Evolutionary conservation across 169 alveolate species (phyloP), one percentile per base, ranked within the genome.

Genomic region (Babesia caballi): DNA sequence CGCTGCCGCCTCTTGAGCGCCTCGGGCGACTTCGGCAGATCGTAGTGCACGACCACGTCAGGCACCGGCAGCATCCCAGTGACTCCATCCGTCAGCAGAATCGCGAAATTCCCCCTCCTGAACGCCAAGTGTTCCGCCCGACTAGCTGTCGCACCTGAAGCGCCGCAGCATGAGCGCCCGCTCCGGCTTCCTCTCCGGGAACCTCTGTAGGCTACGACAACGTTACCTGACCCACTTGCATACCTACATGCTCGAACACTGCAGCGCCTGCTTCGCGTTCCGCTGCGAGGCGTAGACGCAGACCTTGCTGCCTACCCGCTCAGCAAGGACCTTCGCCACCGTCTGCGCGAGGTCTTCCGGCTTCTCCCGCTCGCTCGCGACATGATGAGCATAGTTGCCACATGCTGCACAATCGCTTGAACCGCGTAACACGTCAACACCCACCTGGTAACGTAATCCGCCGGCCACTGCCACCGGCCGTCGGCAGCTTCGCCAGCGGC

Each of bases 11-110:
- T 53, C 19, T 19, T 50, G n/a, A 78, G 36, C 30, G 32, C 58
- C 6, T 36, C 76, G 21, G 54, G 44, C 0, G 63, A 25, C n/a
- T 44, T 61, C 15, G 87, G 87, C 17, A 78, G 63, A 41, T 81
- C 88, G 46, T 49, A 81, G 51, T 81, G 88, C 11, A 78, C 49
- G 8, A 78, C 74, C 28, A 59, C 32, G 19, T 78, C 82, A 9
- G 74, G 46, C n/a, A 41, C 28, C 15, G 85, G 85, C 40, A 78
- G 23, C 19, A 60, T 67, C 12, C 74, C 67, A 19, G 32, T 3
- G 12, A 46, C 67, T 19, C 23, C 53, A 35, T 78, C 87, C 28
- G 77, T 56, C 27, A 78, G 42, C 23, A 78, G 33, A 0, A 78
- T 36, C 12, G 65, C 58, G 28, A 52, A 50, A 8, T 58, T 53